Percentiles rank a stretch among this genome's conserved stretches.
phyloP scores from a whole-genome alignment of 352 stramenopile genomes.

The Phytophthora ohioensis region DNA sequence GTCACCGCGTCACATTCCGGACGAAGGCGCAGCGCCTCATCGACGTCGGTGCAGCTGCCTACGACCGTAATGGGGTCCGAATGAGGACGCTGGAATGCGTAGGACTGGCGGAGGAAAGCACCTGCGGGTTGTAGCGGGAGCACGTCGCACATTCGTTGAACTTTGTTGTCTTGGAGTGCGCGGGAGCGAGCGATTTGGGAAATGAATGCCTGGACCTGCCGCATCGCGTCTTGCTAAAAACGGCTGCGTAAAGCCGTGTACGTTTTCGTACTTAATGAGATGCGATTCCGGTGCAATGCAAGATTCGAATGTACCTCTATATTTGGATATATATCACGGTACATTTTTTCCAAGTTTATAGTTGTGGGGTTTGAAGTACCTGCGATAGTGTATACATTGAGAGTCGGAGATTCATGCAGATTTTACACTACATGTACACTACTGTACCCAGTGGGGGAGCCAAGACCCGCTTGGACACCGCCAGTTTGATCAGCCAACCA shows the following conservation, averaged over 20 bases:
- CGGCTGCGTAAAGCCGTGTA: slow-evolving; percentile 11
- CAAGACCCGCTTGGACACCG: slow-evolving; percentile 6
- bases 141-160: slow-evolving; percentile 38
- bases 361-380: not conserved
- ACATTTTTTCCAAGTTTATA: not conserved
- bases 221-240: slow-evolving; percentile 29
- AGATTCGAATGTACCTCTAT: slow-evolving; percentile 27
- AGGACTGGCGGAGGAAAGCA: slow-evolving; percentile 39
- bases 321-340: not conserved
- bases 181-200: slow-evolving; percentile 28
- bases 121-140: slow-evolving; percentile 44
- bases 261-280: slow-evolving; percentile 22
- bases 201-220: slow-evolving; percentile 31
- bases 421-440: slow-evolving; percentile 8
- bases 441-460: not conserved
- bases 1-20: slow-evolving; percentile 19
- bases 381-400: slow-evolving; percentile 6
- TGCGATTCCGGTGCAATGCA: slow-evolving; percentile 23
- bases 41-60: slow-evolving; percentile 39
- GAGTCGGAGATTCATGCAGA: slow-evolving; percentile 18
- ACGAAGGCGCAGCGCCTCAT: slow-evolving; percentile 31
- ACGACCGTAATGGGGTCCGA: slow-evolving; percentile 33
- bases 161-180: slow-evolving; percentile 26
- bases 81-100: slow-evolving; percentile 7
- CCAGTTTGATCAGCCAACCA: slow-evolving; percentile 29